Conservation (phyloP, 2,329 filamentous ascomycete genomes). For the Hawksworthiomyces lignivorus region DNA sequence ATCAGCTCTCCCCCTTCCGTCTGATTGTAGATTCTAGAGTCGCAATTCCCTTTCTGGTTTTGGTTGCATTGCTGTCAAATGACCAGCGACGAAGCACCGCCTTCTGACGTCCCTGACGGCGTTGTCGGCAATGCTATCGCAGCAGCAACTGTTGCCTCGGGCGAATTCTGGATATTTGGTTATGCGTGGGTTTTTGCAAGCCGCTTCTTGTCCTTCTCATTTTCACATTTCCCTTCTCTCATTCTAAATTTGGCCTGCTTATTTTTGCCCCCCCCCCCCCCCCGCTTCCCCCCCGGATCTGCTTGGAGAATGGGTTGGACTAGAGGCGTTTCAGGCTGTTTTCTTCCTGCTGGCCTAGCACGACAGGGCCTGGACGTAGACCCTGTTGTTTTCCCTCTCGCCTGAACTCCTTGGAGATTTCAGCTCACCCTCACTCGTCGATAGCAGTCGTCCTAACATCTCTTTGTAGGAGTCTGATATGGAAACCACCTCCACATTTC, state of each 20-base stretch:
- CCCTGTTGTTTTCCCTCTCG: conserved; percentile 3
- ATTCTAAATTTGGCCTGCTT: too few relatives aligned
- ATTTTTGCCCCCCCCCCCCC: too few relatives aligned
- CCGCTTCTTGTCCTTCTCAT: neutral
- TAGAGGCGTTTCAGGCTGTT: neutral
- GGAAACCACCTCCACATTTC: conserved; percentile 94
- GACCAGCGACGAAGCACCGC: conserved; percentile 5
- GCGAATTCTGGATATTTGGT: conserved; percentile 92
- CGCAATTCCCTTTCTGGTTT: too few relatives aligned
- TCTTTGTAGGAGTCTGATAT: conserved; percentile 72
- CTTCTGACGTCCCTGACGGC: neutral
- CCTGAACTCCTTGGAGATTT: too few relatives aligned
- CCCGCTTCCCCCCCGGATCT: too few relatives aligned
- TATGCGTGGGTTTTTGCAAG: conserved; percentile 67
- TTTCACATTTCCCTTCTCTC: neutral
- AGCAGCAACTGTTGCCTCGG: conserved; percentile 2
- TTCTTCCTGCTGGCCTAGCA: conserved; percentile 1
- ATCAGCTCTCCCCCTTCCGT: neutral
- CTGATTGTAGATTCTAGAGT: too few relatives aligned
- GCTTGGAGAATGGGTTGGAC: too few relatives aligned
- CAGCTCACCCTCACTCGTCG: too few relatives aligned
- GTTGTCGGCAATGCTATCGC: neutral
- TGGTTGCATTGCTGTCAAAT: too few relatives aligned
- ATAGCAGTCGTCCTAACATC: too few relatives aligned
- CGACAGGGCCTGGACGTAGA: too few relatives aligned